phyloP scores from a whole-genome alignment of 257 asterid species.

The Eustoma russellianum region DNA sequence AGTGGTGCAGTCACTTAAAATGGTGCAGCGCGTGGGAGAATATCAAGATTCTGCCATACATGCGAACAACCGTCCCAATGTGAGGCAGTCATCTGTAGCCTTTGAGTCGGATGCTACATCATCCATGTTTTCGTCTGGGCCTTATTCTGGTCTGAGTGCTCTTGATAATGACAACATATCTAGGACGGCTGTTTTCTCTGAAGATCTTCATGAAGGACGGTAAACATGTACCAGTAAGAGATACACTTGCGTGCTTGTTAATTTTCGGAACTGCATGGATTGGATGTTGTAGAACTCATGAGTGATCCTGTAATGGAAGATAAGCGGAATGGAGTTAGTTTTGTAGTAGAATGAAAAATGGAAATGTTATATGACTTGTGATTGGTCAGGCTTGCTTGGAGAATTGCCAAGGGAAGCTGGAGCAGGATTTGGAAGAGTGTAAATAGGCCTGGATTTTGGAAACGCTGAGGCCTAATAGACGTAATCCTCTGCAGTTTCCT shows the following conservation, averaged over 20 bases:
- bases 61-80: slow-evolving; percentile 51
- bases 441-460: too few relatives aligned
- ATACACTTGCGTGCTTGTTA: not conserved
- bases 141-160: slow-evolving; percentile 67
- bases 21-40: slow-evolving; percentile 81
- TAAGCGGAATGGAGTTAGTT: not conserved
- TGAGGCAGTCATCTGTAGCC: slow-evolving; percentile 82
- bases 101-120: slow-evolving; percentile 92
- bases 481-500: too few relatives aligned
- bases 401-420: too few relatives aligned
- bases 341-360: not conserved
- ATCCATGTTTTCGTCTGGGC: slow-evolving; percentile 92
- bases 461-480: too few relatives aligned
- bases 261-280: slow-evolving; percentile 7
- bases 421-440: too few relatives aligned
- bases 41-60: slow-evolving; percentile 44
- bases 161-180: slow-evolving; percentile 54
- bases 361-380: not conserved
- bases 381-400: too few relatives aligned
- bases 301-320: not conserved
- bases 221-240: slow-evolving; percentile 13
- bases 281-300: not conserved
- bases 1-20: slow-evolving; percentile 94
- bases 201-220: slow-evolving; percentile 95
- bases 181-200: slow-evolving; percentile 70